Base-by-base conservation (phyloP, 371 early-diverging fungal species). In the Gilbertella persicaria region DNA sequence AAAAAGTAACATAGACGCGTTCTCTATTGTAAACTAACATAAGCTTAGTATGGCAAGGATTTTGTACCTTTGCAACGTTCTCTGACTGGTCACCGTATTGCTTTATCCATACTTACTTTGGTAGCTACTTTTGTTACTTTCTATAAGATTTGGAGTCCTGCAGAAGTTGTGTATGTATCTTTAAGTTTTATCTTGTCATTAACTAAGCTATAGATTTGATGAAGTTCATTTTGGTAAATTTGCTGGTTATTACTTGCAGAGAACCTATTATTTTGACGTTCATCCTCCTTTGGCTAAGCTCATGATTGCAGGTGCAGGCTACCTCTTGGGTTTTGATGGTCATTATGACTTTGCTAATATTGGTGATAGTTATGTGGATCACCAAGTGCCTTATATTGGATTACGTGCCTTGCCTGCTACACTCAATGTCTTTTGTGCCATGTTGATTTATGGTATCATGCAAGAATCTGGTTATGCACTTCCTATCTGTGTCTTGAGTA, bases 221-320 rank as follows among this genome's bases (percentile, higher is more conserved):
- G 99, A 99, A 75, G 99, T 99, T 16, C 99, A 99, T 70, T 99
- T 99, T 86, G 99, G 99, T 45, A 99, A 99, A 70, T 99, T 99
- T 80, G 93, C 98, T 12, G 86, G 90, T 14, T 95, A 90, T 74
- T 99, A 99, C 64, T 66, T 99, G 30, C 81, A 87, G 10, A 73
- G 97, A 23, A 83, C 87, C 40, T 99, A 96, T 78, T 99, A 90
- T 73, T 99, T 99, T 79, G 99, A 99, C 71, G 99, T 99, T 14
- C 99, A 99, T 66, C 99, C 99, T 30, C 99, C 99, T 4, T 81
- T 99, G 36, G 99, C 99, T 20, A 99, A 99, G 70, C 64, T 99
- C 74, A 78, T 99, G 69, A 74, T 98, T 14, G 99, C 97, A 9
- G 83, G 84, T 19, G 82, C 79, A 45, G 96, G 95, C 1, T 88